Percentiles rank a stretch among this genome's conserved stretches.
These are phyloP conservation scores for Tilletia indica DNA, from an alignment of 1,284 basidiomycete species.

Conservation along the genomic window DNA sequence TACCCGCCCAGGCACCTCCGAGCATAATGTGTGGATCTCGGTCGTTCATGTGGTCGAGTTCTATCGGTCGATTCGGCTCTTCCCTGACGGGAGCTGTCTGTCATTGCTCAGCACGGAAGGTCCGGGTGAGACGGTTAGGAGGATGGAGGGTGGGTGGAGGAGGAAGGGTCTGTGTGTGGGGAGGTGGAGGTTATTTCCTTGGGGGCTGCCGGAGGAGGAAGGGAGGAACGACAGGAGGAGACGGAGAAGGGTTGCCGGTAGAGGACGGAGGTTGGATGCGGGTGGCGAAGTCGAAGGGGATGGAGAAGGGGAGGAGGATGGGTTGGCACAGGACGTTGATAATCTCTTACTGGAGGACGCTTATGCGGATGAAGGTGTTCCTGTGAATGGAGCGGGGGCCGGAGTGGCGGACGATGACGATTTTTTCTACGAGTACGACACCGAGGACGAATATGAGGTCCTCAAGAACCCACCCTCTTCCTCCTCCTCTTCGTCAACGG, in stretches of 20 bases:
- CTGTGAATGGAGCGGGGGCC: background rate
- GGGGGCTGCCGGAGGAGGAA: constrained; percentile 1
- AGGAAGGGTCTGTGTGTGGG: constrained; percentile 66
- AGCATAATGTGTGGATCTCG: constrained; percentile 50
- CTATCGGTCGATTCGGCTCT: constrained; percentile 79
- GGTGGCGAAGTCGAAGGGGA: too few species aligned
- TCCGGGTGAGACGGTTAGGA: constrained; percentile 74
- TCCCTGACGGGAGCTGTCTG: constrained; percentile 79
- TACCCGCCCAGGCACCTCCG: constrained; percentile 43
- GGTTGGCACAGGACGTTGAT: background rate
- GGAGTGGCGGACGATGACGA: constrained; percentile 28
- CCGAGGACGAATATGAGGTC: background rate
- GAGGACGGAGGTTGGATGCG: too few species aligned
- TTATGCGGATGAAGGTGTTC: background rate
- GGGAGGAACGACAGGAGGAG: background rate
- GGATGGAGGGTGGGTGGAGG: constrained; percentile 69
- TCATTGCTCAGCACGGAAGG: constrained; percentile 80
- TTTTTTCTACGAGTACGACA: constrained; percentile 27
- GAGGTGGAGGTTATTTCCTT: constrained; percentile 48
- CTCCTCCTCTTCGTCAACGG: background rate
- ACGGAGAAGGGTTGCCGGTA: too few species aligned
- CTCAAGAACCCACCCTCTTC: background rate
- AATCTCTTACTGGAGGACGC: constrained; percentile 5
- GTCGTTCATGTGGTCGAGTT: constrained; percentile 60
- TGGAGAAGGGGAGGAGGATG: background rate